Conservation (phyloP, 306 rosid species). For the Mucuna pruriens region DNA sequence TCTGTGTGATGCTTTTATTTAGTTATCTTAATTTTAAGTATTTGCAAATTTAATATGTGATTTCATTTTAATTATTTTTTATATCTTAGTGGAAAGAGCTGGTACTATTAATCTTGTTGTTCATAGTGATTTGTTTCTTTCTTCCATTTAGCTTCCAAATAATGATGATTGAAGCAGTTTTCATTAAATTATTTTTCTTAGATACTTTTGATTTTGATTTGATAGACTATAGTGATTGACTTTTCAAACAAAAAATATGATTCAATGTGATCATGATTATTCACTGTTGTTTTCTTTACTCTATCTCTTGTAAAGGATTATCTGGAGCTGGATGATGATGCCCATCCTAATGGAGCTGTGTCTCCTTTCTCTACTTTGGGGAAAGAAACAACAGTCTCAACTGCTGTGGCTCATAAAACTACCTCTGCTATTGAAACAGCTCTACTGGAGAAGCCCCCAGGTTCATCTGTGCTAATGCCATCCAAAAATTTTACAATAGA, state of each 20-base stretch:
- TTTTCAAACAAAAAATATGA: background rate
- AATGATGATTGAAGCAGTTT: conserved; percentile 17
- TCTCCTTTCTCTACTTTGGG: conserved; percentile 45
- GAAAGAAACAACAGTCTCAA: conserved; percentile 43
- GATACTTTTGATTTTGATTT: conserved; percentile 2
- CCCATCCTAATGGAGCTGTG: conserved; percentile 49
- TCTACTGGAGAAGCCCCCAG: conserved; percentile 41
- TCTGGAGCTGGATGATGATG: conserved; percentile 84
- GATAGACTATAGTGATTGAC: background rate
- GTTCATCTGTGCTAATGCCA: conserved; percentile 41
- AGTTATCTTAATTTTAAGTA: background rate
- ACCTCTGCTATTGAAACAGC: conserved; percentile 36
- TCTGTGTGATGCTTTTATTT: conserved; percentile 3
- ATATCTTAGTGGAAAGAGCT: background rate
- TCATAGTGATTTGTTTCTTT: conserved; percentile 1
- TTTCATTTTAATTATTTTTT: background rate
- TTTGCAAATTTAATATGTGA: background rate
- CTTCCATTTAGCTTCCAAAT: conserved; percentile 1
- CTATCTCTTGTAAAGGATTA: conserved; percentile 52
- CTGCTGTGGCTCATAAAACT: conserved; percentile 42
- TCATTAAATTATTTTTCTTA: background rate
- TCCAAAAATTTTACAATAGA: conserved; percentile 29
- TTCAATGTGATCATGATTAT: conserved; percentile 8
- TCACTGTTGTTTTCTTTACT: background rate
- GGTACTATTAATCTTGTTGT: background rate